Base-by-base conservation (phyloP, 2,329 filamentous ascomycete species). In the Botrytis paeoniae region DNA sequence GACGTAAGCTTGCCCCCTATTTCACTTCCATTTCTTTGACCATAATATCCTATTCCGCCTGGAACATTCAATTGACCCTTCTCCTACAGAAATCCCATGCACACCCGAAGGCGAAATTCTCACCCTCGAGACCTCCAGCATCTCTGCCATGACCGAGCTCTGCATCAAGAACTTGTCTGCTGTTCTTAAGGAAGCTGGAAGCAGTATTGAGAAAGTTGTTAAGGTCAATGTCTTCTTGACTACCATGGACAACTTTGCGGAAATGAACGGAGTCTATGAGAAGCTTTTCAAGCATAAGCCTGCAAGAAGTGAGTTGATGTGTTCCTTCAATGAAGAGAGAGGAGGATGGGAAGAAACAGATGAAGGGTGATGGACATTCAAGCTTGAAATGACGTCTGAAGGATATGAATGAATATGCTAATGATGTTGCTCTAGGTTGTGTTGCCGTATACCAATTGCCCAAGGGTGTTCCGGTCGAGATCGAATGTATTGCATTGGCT, bases 401-500 rank as follows among this genome's bases (percentile, higher is more conserved):
- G n/a, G 1, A 39, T 10, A 71, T 25, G n/a, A 25, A 37, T 14
- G 14, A 59, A 57, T 32, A 14, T 71, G 60, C 70, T 72, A 68
- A 72, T 37, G 25, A 45, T 8, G 12, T 20, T 39, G 4, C 20
- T n/a, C n/a, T 68, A 72, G 70, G 70, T 66, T 97, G 94, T 81
- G 93, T 97, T 73, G 94, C 95, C 14, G 95, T 97, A 77, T 95
- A 97, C 86, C 91, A 93, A 80, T 87, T 97, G 78, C 94, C 94
- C 75, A 94, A 95, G 87, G 91, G 91, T 73, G 94, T 95, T 43
- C 92, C 94, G 71, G 91, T 97, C 22, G 95, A 97, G 87, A 96
- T 97, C 82, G 94, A 97, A 88, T 93, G 91, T 81, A 93, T 96
- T 85, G 94, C 94, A 75, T 85, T 92, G 73, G 87, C 89, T 75